Evolutionary conservation across 1,139 yeast species (phyloP), one percentile per base, ranked within the genome.

Genomic region (Suhomyces coccinellae): DNA sequence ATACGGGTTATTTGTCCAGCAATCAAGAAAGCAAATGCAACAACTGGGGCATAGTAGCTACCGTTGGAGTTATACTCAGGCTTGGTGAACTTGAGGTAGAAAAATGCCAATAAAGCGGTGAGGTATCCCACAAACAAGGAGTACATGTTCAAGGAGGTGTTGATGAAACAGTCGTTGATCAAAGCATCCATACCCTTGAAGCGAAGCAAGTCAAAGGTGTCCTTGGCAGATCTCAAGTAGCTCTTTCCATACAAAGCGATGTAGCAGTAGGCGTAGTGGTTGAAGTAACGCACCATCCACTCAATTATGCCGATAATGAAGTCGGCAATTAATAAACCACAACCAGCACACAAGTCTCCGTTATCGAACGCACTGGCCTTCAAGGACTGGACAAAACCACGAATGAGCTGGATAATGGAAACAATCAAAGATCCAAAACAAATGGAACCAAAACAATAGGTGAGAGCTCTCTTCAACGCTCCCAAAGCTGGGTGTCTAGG

Each of bases 381-480:
- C 46, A 82, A 61, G 32, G 80, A 60, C 31, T 63, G 63, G 39
- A 75, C 56, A 12, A 77, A 63, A 49, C 82, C 83, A 46, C 81
- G 78, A 33, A 84, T 54, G 26, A 86, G 69, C 59, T 87, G 91
- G 52, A 90, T 77, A 27, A 88, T 53, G 0, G 97, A 80, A 12
- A 89, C 96, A 56, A 89, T 79, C 53, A 90, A 69, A 1, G 95
- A 86, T 0, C 97, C 97, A 61, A 87, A 86, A 60, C 96, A 85
- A 45, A 91, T 85, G 3, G 97, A 87, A 0, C 98, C 97, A 61
- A 90, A 86, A 33, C 95, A 87, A 61, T 85, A 87, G 1, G 96
- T 86, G 70, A 88, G 67, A 1, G 96, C 88, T 55, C 96, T 77
- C 59, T 80, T 83, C 54, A 91, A 81, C 1, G 97, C 85, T 6